These are phyloP conservation scores for Dactylellina drechsleri DNA, from an alignment of 2,329 filamentous ascomycete species.

Conservation along the genomic window DNA sequence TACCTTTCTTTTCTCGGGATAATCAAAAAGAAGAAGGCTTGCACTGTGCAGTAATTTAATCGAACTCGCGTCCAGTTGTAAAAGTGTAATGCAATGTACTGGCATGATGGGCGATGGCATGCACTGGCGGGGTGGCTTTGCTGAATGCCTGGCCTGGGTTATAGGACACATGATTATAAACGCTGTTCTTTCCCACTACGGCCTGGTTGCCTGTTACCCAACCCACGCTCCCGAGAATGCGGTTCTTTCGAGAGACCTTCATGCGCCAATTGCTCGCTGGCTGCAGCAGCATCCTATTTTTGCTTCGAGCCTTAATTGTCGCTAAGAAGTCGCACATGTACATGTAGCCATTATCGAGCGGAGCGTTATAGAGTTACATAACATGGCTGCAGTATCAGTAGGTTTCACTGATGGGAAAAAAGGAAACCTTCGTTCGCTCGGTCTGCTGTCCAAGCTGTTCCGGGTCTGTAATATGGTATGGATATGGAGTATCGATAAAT, in stretches of 20 bases:
- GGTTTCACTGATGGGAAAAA: slow-evolving; percentile 28
- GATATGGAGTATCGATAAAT: neutral
- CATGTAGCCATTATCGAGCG: slow-evolving; percentile 49
- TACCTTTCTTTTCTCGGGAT: neutral
- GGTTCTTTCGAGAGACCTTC: slow-evolving; percentile 47
- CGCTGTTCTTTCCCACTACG: slow-evolving; percentile 37
- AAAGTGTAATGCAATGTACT: slow-evolving; percentile 1
- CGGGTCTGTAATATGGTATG: neutral
- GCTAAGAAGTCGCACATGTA: slow-evolving; percentile 40
- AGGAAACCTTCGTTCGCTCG: slow-evolving; percentile 4
- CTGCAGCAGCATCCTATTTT: slow-evolving; percentile 33
- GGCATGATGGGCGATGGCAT: slow-evolving; percentile 8
- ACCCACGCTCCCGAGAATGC: slow-evolving; percentile 37
- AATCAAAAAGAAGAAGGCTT: too few relatives aligned
- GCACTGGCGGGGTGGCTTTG: slow-evolving; percentile 51
- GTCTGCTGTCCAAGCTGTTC: neutral
- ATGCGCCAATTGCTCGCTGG: slow-evolving; percentile 23
- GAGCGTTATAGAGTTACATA: slow-evolving; percentile 35
- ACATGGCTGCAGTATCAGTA: slow-evolving; percentile 19
- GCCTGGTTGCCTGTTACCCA: slow-evolving; percentile 19
- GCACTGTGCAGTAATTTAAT: slow-evolving; percentile 13
- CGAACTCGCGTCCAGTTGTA: slow-evolving; percentile 53
- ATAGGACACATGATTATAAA: slow-evolving; percentile 48
- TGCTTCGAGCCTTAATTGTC: slow-evolving; percentile 39
- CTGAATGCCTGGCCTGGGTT: slow-evolving; percentile 11